A percentile compares a stretch with the other conserved stretches of the same genome.
Evolutionary conservation across 73 alveolate genomes (phyloP).

Genomic region (Paramecium pentaurelia): DNA sequence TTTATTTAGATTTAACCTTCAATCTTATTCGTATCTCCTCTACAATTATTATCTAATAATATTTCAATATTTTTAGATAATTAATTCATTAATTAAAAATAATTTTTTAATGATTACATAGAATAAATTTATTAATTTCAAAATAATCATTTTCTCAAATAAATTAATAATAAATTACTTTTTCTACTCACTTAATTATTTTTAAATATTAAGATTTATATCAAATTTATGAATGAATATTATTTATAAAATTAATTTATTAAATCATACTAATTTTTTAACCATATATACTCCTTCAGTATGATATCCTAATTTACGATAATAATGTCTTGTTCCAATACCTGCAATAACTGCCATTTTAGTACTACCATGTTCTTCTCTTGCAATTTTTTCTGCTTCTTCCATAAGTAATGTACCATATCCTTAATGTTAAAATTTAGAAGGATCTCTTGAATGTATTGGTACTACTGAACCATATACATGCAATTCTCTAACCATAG

Average conservation of each 20-base stretch:
- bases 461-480: constrained; percentile 98
- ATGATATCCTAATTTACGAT: constrained; percentile 93
- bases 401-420: constrained; percentile 98
- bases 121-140: too few species aligned
- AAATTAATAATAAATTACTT: too few species aligned
- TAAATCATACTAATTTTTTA: constrained; percentile 65
- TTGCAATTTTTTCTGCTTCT: constrained; percentile 98
- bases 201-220: background rate
- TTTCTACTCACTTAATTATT: too few species aligned
- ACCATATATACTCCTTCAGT: constrained; percentile 96
- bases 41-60: too few species aligned
- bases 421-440: constrained; percentile 96
- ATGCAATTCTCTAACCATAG: constrained; percentile 98
- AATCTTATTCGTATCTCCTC: too few species aligned
- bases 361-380: constrained; percentile 91
- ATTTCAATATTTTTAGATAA: too few species aligned
- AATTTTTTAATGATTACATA: too few species aligned
- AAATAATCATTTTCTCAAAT: too few species aligned
- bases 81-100: too few species aligned
- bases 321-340: constrained; percentile 94
- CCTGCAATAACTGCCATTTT: constrained; percentile 97
- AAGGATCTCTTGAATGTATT: constrained; percentile 95
- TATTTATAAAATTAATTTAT: background rate
- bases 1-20: too few species aligned
- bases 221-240: too few species aligned